phyloP scores from a whole-genome alignment of 148 eudicot species.

The Diospyros lotus region DNA sequence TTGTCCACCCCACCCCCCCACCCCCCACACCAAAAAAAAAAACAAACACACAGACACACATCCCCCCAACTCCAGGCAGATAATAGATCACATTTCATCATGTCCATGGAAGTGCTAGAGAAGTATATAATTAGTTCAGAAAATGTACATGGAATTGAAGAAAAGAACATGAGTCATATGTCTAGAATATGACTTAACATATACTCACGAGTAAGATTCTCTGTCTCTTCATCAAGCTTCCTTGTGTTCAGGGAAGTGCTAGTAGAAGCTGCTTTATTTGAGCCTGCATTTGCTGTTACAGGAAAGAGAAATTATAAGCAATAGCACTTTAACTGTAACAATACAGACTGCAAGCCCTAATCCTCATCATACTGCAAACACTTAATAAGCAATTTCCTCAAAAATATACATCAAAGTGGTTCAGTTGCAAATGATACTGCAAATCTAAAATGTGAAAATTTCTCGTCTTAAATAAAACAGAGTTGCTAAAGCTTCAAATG shows the following conservation, averaged over 20 bases:
- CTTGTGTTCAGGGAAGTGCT: slow-evolving; percentile 73
- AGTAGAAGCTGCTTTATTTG: slow-evolving; percentile 83
- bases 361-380: too few species aligned
- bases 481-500: too few species aligned
- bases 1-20: not conserved
- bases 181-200: not conserved
- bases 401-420: not conserved
- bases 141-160: not conserved
- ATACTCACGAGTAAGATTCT: slow-evolving; percentile 71
- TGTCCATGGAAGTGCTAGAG: not conserved
- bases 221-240: slow-evolving; percentile 89
- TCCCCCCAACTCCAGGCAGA: too few species aligned
- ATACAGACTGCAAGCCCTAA: too few species aligned
- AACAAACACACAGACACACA: too few species aligned
- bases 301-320: slow-evolving; percentile 1
- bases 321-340: not conserved
- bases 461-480: not conserved
- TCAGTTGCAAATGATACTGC: not conserved
- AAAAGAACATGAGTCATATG: not conserved
- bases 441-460: not conserved
- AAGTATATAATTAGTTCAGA: not conserved
- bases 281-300: slow-evolving; percentile 78
- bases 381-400: not conserved
- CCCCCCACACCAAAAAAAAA: too few species aligned
- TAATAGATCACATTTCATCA: too few species aligned